phyloP scores from a whole-genome alignment of 768 basidiomycete species.

The Mycena sanguinolenta region DNA sequence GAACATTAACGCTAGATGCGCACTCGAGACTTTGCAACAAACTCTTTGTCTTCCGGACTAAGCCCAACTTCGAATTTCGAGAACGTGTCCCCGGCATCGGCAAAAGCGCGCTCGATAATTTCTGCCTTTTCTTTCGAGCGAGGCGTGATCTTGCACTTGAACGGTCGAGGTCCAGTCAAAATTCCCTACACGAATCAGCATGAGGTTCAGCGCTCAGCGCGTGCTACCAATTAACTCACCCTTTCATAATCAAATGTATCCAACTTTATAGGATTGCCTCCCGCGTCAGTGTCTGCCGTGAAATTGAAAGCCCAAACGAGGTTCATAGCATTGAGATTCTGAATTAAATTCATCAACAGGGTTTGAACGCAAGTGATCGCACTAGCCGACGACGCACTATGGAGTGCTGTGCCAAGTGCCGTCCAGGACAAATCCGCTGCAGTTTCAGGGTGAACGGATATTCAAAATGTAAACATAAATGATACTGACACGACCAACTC shows the following conservation, averaged over 20 bases:
- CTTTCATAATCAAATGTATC: constrained; percentile 35
- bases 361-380: no score
- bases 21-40: constrained; percentile 10
- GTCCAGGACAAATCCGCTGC: constrained; percentile 27
- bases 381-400: constrained; percentile 1
- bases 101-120: constrained; percentile 34
- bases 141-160: constrained; percentile 39
- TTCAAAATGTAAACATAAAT: not conserved
- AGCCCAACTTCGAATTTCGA: constrained; percentile 32
- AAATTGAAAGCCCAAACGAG: constrained; percentile 50
- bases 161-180: constrained; percentile 30
- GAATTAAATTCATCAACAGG: not conserved
- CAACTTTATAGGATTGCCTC: constrained; percentile 18
- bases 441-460: not conserved
- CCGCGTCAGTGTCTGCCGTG: constrained; percentile 15
- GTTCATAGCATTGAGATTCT: constrained; percentile 43
- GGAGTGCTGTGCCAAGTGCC: constrained; percentile 24
- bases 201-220: not conserved
- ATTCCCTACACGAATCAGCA: constrained; percentile 25
- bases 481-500: constrained; percentile 17
- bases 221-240: constrained; percentile 13
- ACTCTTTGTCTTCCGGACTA: constrained; percentile 29
- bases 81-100: constrained; percentile 31
- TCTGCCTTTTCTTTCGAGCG: constrained; percentile 34
- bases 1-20: no score